phyloP scores from a whole-genome alignment of 805 yeast genomes.

The Wickerhamomyces subpelliculosus region DNA sequence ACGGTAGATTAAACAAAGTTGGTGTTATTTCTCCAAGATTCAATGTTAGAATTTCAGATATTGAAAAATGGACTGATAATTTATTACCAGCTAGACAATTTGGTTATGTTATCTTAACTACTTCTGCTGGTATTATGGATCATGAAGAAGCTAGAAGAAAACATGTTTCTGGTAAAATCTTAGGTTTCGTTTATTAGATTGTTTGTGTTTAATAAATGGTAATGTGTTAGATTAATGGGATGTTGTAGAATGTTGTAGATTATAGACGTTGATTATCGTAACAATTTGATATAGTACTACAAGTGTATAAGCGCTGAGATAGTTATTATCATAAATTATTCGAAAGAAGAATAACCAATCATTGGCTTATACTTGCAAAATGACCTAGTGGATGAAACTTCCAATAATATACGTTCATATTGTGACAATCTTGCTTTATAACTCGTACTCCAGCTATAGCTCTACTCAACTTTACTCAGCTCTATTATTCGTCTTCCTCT shows the following conservation, averaged over 20 bases:
- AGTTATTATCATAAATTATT: no score
- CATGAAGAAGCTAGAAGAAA: slow-evolving; percentile 99
- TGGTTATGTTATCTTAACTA: slow-evolving; percentile 95
- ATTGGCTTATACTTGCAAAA: no score
- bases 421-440: no score
- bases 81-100: slow-evolving; percentile 98
- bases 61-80: slow-evolving; percentile 98
- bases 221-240: background rate
- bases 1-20: slow-evolving; percentile 98
- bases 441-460: no score
- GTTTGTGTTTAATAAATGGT: background rate
- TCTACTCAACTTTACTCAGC: no score
- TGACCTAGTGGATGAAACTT: no score
- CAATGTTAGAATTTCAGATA: slow-evolving; percentile 91
- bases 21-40: slow-evolving; percentile 99
- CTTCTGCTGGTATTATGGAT: slow-evolving; percentile 99
- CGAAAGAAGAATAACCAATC: no score
- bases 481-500: no score
- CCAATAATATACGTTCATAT: no score
- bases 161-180: slow-evolving; percentile 98
- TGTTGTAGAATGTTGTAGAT: background rate
- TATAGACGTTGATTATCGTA: background rate
- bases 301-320: no score
- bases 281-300: no score
- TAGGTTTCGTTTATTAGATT: slow-evolving; percentile 89